Evolutionary conservation across 169 alveolate species (phyloP).

Genomic region (Plasmodium inui): DNA sequence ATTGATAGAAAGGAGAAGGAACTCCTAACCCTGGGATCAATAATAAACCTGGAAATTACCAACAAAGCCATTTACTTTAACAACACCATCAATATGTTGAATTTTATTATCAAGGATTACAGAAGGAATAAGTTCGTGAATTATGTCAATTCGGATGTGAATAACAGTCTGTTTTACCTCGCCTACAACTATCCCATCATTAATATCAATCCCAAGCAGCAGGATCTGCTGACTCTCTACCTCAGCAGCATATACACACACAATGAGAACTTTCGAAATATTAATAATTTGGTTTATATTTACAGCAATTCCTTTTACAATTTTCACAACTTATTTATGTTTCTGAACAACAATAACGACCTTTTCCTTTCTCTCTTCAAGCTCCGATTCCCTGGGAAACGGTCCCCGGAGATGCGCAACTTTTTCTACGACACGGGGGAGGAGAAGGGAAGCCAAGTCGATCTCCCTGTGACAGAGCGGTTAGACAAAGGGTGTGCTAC

Average conservation of each 20-base stretch:
- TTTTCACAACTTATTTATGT: constrained; percentile 43
- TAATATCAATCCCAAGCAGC: constrained; percentile 21
- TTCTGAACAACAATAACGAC: constrained; percentile 31
- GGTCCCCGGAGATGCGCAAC: constrained; percentile 3
- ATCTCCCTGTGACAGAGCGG: too few species aligned
- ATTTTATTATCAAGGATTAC: constrained; percentile 14
- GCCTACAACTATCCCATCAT: constrained; percentile 48
- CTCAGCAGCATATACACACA: constrained; percentile 26
- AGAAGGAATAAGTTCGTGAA: constrained; percentile 11
- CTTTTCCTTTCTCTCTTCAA: constrained; percentile 46
- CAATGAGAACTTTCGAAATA: constrained; percentile 40
- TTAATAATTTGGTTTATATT: constrained; percentile 28
- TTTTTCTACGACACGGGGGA: neutral
- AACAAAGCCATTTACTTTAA: constrained; percentile 46
- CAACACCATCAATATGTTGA: constrained; percentile 12
- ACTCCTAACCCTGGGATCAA: neutral
- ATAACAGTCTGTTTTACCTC: constrained; percentile 17
- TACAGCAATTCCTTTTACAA: constrained; percentile 57
- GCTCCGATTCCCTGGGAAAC: constrained; percentile 21
- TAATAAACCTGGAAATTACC: neutral
- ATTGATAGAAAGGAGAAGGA: constrained; percentile 7
- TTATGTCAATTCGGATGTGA: constrained; percentile 25
- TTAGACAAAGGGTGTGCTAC: too few species aligned
- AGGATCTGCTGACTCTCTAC: constrained; percentile 18
- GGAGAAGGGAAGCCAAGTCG: neutral